Percentiles rank a stretch among this genome's conserved stretches.
Conservation (phyloP, 2,329 filamentous ascomycete species). For the Clonostachys solani region DNA sequence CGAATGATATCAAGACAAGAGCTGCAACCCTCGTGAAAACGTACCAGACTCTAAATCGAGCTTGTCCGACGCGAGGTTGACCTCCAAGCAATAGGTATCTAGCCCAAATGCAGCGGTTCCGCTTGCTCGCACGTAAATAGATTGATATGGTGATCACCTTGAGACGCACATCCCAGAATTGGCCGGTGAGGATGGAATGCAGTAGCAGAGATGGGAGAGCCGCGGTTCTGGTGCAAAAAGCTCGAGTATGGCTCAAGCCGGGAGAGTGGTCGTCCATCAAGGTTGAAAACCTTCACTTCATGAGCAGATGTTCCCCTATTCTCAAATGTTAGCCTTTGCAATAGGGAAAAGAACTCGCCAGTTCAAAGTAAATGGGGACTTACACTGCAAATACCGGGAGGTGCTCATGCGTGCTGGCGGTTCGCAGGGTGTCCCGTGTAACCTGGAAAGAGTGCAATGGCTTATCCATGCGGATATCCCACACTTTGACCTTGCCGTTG, state of each 20-base stretch:
- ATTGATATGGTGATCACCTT: slow-evolving; percentile 87
- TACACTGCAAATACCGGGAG: slow-evolving; percentile 93
- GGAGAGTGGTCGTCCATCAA: slow-evolving; percentile 74
- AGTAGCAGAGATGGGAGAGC: slow-evolving; percentile 79
- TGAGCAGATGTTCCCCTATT: slow-evolving; percentile 81
- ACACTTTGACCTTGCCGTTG: slow-evolving; percentile 90
- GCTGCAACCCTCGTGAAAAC: too few species aligned
- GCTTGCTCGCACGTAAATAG: slow-evolving; percentile 66
- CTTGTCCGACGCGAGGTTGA: too few species aligned
- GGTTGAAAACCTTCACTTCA: slow-evolving; percentile 88
- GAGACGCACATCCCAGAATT: slow-evolving; percentile 81
- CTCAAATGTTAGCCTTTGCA: slow-evolving; percentile 15
- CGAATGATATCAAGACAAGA: too few species aligned
- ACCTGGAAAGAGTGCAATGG: slow-evolving; percentile 70
- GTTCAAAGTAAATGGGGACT: slow-evolving; percentile 30
- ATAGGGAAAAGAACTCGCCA: background rate
- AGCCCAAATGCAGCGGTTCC: too few species aligned
- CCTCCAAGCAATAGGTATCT: too few species aligned
- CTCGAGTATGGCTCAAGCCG: slow-evolving; percentile 86
- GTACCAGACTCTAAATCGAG: too few species aligned
- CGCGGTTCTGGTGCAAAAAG: slow-evolving; percentile 77
- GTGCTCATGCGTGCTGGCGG: slow-evolving; percentile 91
- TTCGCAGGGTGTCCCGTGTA: slow-evolving; percentile 74
- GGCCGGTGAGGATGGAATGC: slow-evolving; percentile 95
- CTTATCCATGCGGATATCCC: slow-evolving; percentile 88